Base-by-base conservation (phyloP, 129 eudicot genomes). In the Deinandra increscens region DNA sequence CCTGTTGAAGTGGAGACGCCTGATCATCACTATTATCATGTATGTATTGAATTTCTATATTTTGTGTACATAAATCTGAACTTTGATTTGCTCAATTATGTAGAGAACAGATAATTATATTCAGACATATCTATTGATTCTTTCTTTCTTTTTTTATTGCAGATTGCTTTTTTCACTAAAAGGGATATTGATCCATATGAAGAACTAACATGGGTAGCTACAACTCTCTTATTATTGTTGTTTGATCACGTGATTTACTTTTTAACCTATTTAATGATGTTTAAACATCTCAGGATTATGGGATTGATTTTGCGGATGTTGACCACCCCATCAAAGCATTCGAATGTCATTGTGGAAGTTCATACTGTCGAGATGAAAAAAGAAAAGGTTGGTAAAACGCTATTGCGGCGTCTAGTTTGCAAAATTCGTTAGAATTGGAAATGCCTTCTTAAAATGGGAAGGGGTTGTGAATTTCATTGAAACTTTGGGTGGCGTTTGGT, bases 161-260 rank as follows among this genome's bases (percentile, higher is more conserved):
- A 91, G 97, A 68, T 91, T 80, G 97, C 94, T 14, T 91, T 88
- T 80, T 91, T 91, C 79, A 88, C 97, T 8, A 88, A 68, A 53
- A 81, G 81, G 66, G 39, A 84, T 69, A 82, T 91, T 22, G 68
- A 80, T 2, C 93, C 94, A 13, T 51, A 66, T 1, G 96, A 91
- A 79, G 97, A 91, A 84, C 78, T 91, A 14, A 88, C 88, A 31
- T 91, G 97, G 96, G 97, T 91, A 72, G 71, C 93, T 80, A 20
- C 11, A 45, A 14, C 38, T 12, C 56, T 45, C 56, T 70, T 71
- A 34, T 60, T 29, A 29, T 58, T 43, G 55, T 23, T 8, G n/a
- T 56, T 58, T 17, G 48, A 38, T 38, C 37, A 7, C 10, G 11
- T 38, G 60, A 13, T 44, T 19, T 60, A 9, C 34, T 62, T 49